These are phyloP conservation scores for Corynascus novoguineensis DNA, from an alignment of 495 filamentous ascomycete genomes.

Conservation along the genomic window DNA sequence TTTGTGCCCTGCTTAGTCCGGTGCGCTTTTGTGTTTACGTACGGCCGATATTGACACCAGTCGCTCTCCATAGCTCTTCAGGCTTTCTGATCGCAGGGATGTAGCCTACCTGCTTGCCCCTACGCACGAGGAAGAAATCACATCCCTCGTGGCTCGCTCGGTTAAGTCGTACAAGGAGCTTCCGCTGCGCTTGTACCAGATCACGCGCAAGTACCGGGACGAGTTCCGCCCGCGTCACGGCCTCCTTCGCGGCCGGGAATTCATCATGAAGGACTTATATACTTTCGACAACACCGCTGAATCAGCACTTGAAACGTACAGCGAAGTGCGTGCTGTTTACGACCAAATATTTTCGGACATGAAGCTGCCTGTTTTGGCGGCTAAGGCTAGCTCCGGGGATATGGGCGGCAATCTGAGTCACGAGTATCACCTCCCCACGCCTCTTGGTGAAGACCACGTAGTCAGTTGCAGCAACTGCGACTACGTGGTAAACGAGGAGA, in stretches of 20 bases:
- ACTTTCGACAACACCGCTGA: conserved; percentile 73
- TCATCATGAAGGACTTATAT: conserved; percentile 97
- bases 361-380: conserved; percentile 75
- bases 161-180: conserved; percentile 83
- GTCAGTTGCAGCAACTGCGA: conserved; percentile 67
- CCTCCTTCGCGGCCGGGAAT: conserved; percentile 83
- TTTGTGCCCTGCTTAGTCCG: conserved; percentile 22
- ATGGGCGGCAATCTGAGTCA: conserved; percentile 93
- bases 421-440: conserved; percentile 83
- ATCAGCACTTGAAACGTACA: conserved; percentile 70
- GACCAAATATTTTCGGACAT: conserved; percentile 71
- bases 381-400: conserved; percentile 86
- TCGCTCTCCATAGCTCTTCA: conserved; percentile 61
- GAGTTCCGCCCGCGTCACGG: conserved; percentile 84
- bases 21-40: not conserved
- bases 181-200: conserved; percentile 85
- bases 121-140: conserved; percentile 97
- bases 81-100: conserved; percentile 72
- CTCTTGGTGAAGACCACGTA: conserved; percentile 79
- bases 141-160: conserved; percentile 63
- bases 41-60: conserved; percentile 8
- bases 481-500: conserved; percentile 81
- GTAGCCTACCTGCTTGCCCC: conserved; percentile 74
- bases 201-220: conserved; percentile 90
- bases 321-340: conserved; percentile 65